phyloP scores from a whole-genome alignment of 306 rosid species.

The Carpinus viminea region DNA sequence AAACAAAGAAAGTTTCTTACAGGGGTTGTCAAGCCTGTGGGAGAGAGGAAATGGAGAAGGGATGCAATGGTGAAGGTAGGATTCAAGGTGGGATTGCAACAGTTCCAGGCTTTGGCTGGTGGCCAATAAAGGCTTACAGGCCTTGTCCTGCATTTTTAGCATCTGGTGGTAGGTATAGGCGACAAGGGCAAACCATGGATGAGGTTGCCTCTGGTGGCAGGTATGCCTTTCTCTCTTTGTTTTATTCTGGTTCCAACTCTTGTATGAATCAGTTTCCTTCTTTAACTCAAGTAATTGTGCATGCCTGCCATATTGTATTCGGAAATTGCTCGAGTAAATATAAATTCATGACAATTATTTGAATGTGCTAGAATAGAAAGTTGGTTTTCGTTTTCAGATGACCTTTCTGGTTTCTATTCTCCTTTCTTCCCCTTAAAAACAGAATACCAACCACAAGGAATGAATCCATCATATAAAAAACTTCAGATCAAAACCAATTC shows the following conservation, averaged over 20 bases:
- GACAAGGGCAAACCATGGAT: conserved; percentile 93
- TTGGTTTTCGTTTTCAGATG: not conserved
- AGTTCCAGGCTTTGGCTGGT: conserved; percentile 96
- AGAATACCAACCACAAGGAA: not conserved
- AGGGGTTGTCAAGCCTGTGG: conserved; percentile 93
- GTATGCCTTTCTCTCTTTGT: not conserved
- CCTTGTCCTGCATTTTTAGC: conserved; percentile 91
- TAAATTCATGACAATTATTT: not conserved
- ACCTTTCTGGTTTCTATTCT: not conserved
- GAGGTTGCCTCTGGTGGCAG: conserved; percentile 76
- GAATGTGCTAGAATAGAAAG: not conserved
- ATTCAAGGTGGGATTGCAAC: conserved; percentile 97
- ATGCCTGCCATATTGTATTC: not conserved
- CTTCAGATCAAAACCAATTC: not conserved
- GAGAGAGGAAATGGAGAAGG: conserved; percentile 71
- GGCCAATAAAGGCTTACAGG: conserved; percentile 97
- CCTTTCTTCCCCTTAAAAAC: not conserved
- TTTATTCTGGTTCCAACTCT: not conserved
- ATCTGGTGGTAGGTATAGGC: conserved; percentile 77
- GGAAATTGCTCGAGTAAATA: not conserved
- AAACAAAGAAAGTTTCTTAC: conserved; percentile 13
- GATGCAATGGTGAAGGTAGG: conserved; percentile 95
- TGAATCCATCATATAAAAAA: not conserved
- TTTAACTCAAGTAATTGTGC: not conserved
- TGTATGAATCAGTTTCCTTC: not conserved